These are phyloP conservation scores for Magnaporthiopsis rhizophila DNA, from an alignment of 2,329 filamentous ascomycete genomes.

Conservation along the genomic window DNA sequence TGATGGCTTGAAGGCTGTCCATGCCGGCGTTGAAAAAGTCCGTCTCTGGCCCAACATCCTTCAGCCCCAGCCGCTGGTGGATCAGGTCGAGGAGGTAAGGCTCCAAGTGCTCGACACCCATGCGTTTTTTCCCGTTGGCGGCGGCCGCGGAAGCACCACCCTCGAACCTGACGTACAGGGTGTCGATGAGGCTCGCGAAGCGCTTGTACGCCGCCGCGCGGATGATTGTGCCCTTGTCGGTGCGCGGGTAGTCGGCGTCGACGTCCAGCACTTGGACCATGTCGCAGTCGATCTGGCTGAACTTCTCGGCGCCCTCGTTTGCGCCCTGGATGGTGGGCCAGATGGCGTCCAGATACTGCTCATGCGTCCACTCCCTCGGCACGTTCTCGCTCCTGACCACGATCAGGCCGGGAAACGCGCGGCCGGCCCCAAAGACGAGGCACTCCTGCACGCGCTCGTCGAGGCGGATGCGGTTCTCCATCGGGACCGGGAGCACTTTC, in stretches of 20 bases:
- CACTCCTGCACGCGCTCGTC: conserved; percentile 39
- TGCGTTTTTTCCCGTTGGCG: conserved; percentile 10
- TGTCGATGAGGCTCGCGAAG: conserved; percentile 35
- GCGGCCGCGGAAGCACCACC: conserved; percentile 7
- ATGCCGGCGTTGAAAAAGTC: conserved; percentile 53
- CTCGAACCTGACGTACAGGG: conserved; percentile 25
- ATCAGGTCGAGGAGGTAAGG: conserved; percentile 25
- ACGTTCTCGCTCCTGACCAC: conserved; percentile 45
- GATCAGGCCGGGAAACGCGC: conserved; percentile 35
- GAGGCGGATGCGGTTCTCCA: conserved; percentile 44
- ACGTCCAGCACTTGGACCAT: conserved; percentile 41
- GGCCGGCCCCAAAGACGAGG: conserved; percentile 42
- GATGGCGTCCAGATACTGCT: conserved; percentile 22
- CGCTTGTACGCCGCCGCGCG: conserved; percentile 37
- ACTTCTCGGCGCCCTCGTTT: conserved; percentile 22
- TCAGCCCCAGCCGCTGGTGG: conserved; percentile 16
- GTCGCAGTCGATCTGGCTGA: conserved; percentile 33
- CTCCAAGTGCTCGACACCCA: conserved; percentile 22
- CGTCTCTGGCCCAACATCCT: conserved; percentile 26
- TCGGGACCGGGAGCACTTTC: conserved; percentile 35
- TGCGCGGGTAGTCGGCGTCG: conserved; percentile 33
- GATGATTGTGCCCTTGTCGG: conserved; percentile 47
- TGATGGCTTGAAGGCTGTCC: conserved; percentile 51
- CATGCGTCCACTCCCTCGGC: conserved; percentile 16
- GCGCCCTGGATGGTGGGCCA: conserved; percentile 26